These are phyloP conservation scores for Posidonia australis DNA, from an alignment of 106 monocot genomes.

Conservation along the genomic window DNA sequence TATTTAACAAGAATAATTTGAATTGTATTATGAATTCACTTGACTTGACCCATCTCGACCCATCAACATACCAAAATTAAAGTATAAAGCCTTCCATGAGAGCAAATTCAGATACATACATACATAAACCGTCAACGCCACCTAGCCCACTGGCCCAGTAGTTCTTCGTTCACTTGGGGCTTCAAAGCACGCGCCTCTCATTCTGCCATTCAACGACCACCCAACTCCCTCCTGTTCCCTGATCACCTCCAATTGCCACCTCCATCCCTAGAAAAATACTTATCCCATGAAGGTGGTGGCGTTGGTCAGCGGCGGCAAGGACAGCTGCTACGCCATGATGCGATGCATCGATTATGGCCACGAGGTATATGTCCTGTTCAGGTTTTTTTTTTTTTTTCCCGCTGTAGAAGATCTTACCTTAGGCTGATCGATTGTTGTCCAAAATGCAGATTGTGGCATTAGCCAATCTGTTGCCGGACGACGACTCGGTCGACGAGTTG, in stretches of 20 bases:
- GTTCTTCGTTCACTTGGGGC: too few relatives aligned
- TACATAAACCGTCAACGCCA: too few relatives aligned
- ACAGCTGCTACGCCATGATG: constrained; percentile 99
- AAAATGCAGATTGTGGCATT: constrained; percentile 64
- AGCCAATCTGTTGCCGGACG: constrained; percentile 83
- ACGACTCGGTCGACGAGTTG: constrained; percentile 87
- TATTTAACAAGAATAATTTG: too few relatives aligned
- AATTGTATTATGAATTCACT: too few relatives aligned
- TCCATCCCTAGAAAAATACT: background rate
- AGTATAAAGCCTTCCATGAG: too few relatives aligned
- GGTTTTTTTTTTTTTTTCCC: background rate
- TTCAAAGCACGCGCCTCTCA: too few relatives aligned
- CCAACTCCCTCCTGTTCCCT: background rate
- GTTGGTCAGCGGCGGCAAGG: constrained; percentile 89
- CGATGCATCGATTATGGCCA: constrained; percentile 85
- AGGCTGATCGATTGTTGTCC: too few relatives aligned
- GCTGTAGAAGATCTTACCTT: background rate
- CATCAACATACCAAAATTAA: too few relatives aligned
- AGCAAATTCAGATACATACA: too few relatives aligned
- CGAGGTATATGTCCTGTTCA: constrained; percentile 32
- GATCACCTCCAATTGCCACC: background rate
- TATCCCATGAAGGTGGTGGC: constrained; percentile 79
- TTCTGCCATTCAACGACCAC: too few relatives aligned
- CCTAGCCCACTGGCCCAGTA: too few relatives aligned
- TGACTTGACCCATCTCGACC: too few relatives aligned